phyloP scores from a whole-genome alignment of 176 grass and related monocot genomes.

The Avena atlantica region DNA sequence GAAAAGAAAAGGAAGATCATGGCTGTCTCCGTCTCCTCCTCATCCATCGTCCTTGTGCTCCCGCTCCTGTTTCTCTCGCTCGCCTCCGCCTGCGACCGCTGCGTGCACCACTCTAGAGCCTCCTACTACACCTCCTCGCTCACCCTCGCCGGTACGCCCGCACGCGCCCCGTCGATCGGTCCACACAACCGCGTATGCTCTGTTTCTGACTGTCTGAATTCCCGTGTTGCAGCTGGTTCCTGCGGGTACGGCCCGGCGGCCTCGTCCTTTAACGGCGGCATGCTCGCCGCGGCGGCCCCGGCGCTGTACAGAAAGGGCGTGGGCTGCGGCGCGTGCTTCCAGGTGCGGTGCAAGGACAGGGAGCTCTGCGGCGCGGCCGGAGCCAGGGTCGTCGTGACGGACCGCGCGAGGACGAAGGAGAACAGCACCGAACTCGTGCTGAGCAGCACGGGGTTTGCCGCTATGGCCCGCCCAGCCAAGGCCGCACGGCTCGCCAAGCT shows the following conservation, averaged over 20 bases:
- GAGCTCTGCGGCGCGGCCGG: slow-evolving; percentile 58
- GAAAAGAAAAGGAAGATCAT: slow-evolving; percentile 35
- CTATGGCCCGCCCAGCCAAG: slow-evolving; percentile 74
- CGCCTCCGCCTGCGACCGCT: slow-evolving; percentile 73
- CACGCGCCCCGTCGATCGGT: background rate
- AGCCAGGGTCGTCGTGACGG: slow-evolving; percentile 69
- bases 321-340: slow-evolving; percentile 86
- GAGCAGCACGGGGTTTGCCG: slow-evolving; percentile 54
- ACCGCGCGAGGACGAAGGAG: slow-evolving; percentile 64
- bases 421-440: slow-evolving; percentile 74
- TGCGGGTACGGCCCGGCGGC: slow-evolving; percentile 83
- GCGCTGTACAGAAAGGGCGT: slow-evolving; percentile 64
- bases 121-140: slow-evolving; percentile 56
- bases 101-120: slow-evolving; percentile 61
- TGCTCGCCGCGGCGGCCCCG: slow-evolving; percentile 57
- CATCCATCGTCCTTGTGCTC: background rate
- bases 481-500: slow-evolving; percentile 45
- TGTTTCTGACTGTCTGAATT: background rate
- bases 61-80: slow-evolving; percentile 44
- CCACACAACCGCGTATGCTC: background rate
- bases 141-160: slow-evolving; percentile 52
- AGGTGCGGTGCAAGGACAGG: slow-evolving; percentile 83
- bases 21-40: slow-evolving; percentile 42
- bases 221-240: slow-evolving; percentile 57
- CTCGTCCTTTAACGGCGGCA: slow-evolving; percentile 54